Evolutionary conservation across 129 eudicot genomes (phyloP), one percentile per base, ranked within the genome.

Genomic region (Lactuca sativa): DNA sequence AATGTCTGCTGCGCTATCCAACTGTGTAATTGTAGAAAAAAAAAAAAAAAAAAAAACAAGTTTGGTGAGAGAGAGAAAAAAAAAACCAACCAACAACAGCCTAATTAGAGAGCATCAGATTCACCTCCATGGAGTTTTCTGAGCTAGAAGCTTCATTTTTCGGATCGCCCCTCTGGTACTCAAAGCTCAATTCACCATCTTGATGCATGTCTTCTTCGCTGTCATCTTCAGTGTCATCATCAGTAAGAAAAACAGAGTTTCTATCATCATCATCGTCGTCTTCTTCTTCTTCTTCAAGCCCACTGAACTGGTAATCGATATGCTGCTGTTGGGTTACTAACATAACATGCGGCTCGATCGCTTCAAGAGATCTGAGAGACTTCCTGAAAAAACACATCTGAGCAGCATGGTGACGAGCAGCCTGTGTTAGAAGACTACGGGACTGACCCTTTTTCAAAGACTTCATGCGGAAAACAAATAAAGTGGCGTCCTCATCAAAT

Each of bases 401-500:
- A 54, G 96, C 97, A 78, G 93, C 93, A 75, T 91, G 96, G 54
- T 91, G 97, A 34, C 98, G 84, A 58, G 92, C 86, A 71, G 90
- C 92, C 84, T 92, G 98, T 18, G 98, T 89, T 48, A 92, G 68
- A 79, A 92, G 95, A 68, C 96, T 92, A 63, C 88, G 86, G 57
- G 91, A 83, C 53, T 89, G 98, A 25, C 98, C 96, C 76, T 88
- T 84, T 78, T 85, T 89, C 12, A 92, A 77, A 33, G 96, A 91
- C 69, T 86, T 84, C 81, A 86, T 78, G 75, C 96, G 92, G 75
- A 88, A 88, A 25, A 86, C 81, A 67, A 88, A 86, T 13, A 88
- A 53, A 3, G 86, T 84, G 8, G 93, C 85, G 30, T 84, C 93
- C 76, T 88, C 90, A 54, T 91, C 96, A 72, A 77, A 91, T 13